phyloP scores from a whole-genome alignment of 192 early-diverging fungal species.

The Coemansia sp. region DNA sequence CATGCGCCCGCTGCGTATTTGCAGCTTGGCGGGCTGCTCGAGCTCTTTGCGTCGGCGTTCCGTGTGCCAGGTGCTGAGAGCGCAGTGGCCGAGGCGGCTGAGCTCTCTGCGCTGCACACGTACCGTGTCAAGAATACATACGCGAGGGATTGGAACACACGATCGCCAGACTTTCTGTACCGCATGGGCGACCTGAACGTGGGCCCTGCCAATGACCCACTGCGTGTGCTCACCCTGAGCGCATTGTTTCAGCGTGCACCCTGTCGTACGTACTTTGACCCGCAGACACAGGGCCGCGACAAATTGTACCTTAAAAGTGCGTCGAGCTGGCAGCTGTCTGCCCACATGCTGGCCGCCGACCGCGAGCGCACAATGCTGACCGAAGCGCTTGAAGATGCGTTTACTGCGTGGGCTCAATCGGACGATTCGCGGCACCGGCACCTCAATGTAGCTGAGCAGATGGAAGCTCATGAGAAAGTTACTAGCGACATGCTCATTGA shows the following conservation, averaged over 20 bases:
- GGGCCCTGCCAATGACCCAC: constrained; percentile 50
- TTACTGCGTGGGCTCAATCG: constrained; percentile 47
- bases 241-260: constrained; percentile 37
- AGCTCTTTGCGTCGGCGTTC: constrained; percentile 40
- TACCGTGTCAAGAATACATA: constrained; percentile 52
- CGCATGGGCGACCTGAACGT: constrained; percentile 47
- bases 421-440: constrained; percentile 29
- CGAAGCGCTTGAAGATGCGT: constrained; percentile 47
- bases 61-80: constrained; percentile 2
- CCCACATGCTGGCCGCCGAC: constrained; percentile 42
- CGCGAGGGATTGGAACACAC: constrained; percentile 41
- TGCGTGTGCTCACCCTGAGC: constrained; percentile 26
- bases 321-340: constrained; percentile 37
- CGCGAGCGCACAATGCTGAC: constrained; percentile 50
- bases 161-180: constrained; percentile 29
- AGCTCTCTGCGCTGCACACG: constrained; percentile 33
- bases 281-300: constrained; percentile 30
- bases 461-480: constrained; percentile 43
- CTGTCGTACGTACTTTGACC: constrained; percentile 40
- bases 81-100: constrained; percentile 1
- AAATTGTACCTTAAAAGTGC: constrained; percentile 42
- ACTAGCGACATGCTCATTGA: constrained; percentile 50
- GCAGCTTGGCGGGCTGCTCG: constrained; percentile 45
- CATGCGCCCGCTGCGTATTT: constrained; percentile 39
- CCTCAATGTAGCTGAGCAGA: constrained; percentile 38